These are phyloP conservation scores for Trypanosoma avium DNA, from an alignment of 208 protist genomes.

Conservation along the genomic window DNA sequence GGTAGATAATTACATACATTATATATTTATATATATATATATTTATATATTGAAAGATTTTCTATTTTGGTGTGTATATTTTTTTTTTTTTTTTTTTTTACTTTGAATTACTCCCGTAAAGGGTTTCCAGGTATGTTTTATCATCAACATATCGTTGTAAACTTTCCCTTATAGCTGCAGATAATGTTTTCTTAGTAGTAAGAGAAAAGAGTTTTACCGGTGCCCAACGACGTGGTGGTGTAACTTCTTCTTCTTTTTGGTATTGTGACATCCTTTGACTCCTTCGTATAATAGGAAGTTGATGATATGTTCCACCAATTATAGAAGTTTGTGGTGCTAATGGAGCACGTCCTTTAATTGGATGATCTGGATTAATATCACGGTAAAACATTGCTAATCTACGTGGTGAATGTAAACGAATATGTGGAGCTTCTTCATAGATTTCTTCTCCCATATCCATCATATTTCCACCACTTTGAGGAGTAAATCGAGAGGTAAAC, in stretches of 20 bases:
- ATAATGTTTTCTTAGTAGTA: conserved; percentile 51
- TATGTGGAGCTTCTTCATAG: conserved; percentile 34
- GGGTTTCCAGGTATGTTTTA: conserved; percentile 43
- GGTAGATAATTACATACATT: background rate
- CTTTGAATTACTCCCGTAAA: conserved; percentile 20
- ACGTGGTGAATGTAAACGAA: conserved; percentile 52
- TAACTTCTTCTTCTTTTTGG: conserved; percentile 6
- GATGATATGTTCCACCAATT: conserved; percentile 69
- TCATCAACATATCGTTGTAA: conserved; percentile 74
- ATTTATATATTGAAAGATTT: conserved; percentile 25
- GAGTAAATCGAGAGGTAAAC: no score
- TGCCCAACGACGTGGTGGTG: conserved; percentile 21
- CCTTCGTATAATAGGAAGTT: conserved; percentile 26
- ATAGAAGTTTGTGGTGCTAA: conserved; percentile 57
- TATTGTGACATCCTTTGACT: background rate
- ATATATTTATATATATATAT: conserved; percentile 21
- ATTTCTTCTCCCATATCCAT: no score
- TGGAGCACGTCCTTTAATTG: conserved; percentile 64
- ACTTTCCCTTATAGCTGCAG: conserved; percentile 57
- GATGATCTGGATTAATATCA: conserved; percentile 52
- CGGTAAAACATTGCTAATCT: conserved; percentile 73
- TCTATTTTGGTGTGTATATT: no score
- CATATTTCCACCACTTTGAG: no score
- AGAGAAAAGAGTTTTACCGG: conserved; percentile 89
- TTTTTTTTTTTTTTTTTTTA: background rate